A percentile compares a stretch with the other conserved stretches of the same genome.
These are phyloP conservation scores for Erythrobasidium hasegawianum DNA, from an alignment of 1,284 basidiomycete genomes.

Conservation along the genomic window DNA sequence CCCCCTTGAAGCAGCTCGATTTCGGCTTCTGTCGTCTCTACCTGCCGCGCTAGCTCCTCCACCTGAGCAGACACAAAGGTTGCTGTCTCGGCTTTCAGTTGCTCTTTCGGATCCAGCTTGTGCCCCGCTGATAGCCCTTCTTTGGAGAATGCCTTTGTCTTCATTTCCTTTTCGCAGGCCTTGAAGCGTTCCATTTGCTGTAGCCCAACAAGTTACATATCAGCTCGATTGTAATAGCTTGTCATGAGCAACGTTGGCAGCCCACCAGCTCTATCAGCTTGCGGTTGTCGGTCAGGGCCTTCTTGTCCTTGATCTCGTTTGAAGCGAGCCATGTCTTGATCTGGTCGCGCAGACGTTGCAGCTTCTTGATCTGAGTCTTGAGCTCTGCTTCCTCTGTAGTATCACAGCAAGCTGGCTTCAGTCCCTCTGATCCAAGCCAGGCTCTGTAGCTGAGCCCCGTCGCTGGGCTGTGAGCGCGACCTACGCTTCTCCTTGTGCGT, in stretches of 20 bases:
- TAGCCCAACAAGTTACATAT: conserved; percentile 9
- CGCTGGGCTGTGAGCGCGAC: background rate
- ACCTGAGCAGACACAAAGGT: conserved; percentile 81
- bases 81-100: conserved; percentile 88
- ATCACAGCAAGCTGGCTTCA: background rate
- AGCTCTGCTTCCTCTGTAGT: conserved; percentile 70
- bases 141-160: conserved; percentile 99
- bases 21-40: conserved; percentile 92
- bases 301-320: conserved; percentile 99
- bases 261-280: conserved; percentile 95
- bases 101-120: conserved; percentile 92
- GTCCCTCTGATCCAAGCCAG: no score
- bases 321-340: conserved; percentile 98
- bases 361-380: conserved; percentile 98
- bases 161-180: conserved; percentile 99
- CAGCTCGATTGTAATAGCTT: background rate
- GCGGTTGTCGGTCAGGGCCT: conserved; percentile 83
- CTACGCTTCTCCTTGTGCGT: conserved; percentile 75
- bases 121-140: conserved; percentile 93
- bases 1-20: conserved; percentile 79
- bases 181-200: conserved; percentile 99
- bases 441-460: background rate
- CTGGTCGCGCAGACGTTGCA: conserved; percentile 94
- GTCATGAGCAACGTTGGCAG: no score
- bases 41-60: conserved; percentile 87